phyloP scores from a whole-genome alignment of 192 early-diverging fungal genomes.

The Oehlia diaphana region DNA sequence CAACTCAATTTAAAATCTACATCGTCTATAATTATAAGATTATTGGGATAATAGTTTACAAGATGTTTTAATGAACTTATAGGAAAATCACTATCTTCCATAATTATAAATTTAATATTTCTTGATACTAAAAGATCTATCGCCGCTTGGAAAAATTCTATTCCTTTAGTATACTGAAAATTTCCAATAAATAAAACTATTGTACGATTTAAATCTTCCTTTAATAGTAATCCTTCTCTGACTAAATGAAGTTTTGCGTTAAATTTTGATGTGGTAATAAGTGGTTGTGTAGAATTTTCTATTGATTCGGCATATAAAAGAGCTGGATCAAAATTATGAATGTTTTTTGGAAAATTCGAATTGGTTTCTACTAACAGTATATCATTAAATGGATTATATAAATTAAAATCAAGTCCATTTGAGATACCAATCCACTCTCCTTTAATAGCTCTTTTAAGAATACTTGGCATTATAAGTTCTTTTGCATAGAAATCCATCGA shows the following conservation, averaged over 20 bases:
- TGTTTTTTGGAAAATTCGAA: conserved; percentile 43
- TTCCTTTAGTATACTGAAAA: conserved; percentile 52
- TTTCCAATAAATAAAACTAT: conserved; percentile 54
- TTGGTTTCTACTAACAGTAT: conserved; percentile 30
- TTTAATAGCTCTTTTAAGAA: conserved; percentile 46
- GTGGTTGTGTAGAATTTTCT: not conserved
- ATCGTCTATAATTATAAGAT: conserved; percentile 43
- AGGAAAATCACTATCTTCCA: conserved; percentile 55
- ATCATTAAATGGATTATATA: conserved; percentile 49
- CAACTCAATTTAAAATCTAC: conserved; percentile 41
- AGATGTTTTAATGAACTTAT: conserved; percentile 37
- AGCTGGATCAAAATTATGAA: not conserved
- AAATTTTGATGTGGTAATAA: conserved; percentile 36
- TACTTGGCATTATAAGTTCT: conserved; percentile 51
- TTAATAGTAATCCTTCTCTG: conserved; percentile 35
- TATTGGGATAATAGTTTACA: conserved; percentile 36
- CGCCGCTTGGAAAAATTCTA: conserved; percentile 47
- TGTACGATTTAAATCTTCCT: conserved; percentile 41
- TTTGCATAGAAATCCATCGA: conserved; percentile 57
- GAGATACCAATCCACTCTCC: conserved; percentile 54
- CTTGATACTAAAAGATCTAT: conserved; percentile 35
- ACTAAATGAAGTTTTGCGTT: conserved; percentile 50
- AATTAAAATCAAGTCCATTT: conserved; percentile 55
- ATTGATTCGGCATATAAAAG: not conserved
- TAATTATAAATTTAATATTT: conserved; percentile 49